Percentiles rank a stretch among this genome's conserved stretches.
phyloP scores from a whole-genome alignment of 2,329 filamentous ascomycete genomes.

The Boeremia exigua region DNA sequence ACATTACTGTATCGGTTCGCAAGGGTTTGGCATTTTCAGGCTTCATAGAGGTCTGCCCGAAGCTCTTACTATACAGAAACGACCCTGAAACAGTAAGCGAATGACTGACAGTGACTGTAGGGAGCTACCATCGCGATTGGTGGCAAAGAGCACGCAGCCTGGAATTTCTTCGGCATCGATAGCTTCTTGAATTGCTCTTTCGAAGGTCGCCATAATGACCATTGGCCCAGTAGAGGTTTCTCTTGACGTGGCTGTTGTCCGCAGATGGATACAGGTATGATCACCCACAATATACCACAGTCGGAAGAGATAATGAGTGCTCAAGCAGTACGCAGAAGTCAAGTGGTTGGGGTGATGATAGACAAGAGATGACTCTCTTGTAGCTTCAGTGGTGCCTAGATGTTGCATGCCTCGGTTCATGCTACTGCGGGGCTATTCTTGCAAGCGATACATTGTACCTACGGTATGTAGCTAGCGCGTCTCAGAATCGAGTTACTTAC shows the following conservation, averaged over 20 bases:
- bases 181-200: constrained; percentile 29
- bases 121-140: constrained; percentile 30
- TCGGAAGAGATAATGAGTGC: not conserved
- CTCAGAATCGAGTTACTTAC: too few species aligned
- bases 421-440: constrained; percentile 7
- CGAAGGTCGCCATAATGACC: constrained; percentile 15
- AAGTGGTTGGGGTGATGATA: not conserved
- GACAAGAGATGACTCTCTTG: not conserved
- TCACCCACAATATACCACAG: not conserved
- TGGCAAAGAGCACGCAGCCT: constrained; percentile 28
- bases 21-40: constrained; percentile 3
- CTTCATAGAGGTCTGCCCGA: constrained; percentile 38
- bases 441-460: not conserved
- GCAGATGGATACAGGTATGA: not conserved
- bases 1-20: constrained; percentile 37
- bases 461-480: too few species aligned
- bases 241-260: not conserved
- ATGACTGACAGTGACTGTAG: too few species aligned
- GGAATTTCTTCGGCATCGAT: constrained; percentile 27
- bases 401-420: constrained; percentile 6
- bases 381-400: too few species aligned
- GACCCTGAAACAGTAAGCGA: constrained; percentile 1
- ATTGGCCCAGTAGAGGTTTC: not conserved
- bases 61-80: constrained; percentile 44
- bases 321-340: not conserved